Percentiles rank a stretch among this genome's conserved stretches.
Evolutionary conservation across 352 stramenopile species (phyloP).

Genomic region (Phytophthora pseudosyringae): DNA sequence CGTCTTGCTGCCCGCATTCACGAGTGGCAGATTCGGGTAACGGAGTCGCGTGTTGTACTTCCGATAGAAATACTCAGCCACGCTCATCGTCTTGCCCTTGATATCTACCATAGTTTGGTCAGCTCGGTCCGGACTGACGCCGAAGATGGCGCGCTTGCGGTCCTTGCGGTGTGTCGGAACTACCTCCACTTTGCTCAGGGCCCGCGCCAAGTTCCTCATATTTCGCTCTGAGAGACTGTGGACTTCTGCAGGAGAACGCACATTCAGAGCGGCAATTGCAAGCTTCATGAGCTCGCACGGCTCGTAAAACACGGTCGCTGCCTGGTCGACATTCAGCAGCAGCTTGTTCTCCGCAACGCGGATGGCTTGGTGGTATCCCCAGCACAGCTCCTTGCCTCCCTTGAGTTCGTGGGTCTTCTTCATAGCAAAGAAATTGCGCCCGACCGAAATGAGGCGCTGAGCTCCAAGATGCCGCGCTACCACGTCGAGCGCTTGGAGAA

Average conservation of each 20-base stretch:
- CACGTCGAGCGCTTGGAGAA: conserved; percentile 72
- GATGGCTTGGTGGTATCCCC: conserved; percentile 78
- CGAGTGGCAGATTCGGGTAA: conserved; percentile 66
- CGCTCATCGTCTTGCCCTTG: conserved; percentile 52
- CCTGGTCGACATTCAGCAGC: conserved; percentile 74
- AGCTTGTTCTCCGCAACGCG: conserved; percentile 57
- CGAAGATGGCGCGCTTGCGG: conserved; percentile 52
- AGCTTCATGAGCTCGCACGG: conserved; percentile 58
- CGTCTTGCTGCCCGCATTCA: conserved; percentile 70
- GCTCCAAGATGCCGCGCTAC: conserved; percentile 59
- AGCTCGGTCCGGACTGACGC: conserved; percentile 50
- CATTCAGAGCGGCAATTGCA: conserved; percentile 44
- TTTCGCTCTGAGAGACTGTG: conserved; percentile 43
- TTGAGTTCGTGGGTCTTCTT: conserved; percentile 49
- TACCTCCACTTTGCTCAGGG: conserved; percentile 55
- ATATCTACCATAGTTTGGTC: conserved; percentile 57
- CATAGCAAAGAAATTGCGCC: conserved; percentile 74
- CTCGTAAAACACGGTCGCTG: conserved; percentile 69
- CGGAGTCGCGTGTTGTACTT: conserved; percentile 58
- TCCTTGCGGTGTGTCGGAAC: conserved; percentile 61
- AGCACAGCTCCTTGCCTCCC: conserved; percentile 70
- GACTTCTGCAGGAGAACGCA: conserved; percentile 34
- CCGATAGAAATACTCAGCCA: conserved; percentile 61
- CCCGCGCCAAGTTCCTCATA: conserved; percentile 35
- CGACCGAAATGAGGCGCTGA: conserved; percentile 60